A percentile compares a stretch with the other conserved stretches of the same genome.
Conservation (phyloP, 2,329 filamentous ascomycete genomes). For the Trichoderma afroharzianum region DNA sequence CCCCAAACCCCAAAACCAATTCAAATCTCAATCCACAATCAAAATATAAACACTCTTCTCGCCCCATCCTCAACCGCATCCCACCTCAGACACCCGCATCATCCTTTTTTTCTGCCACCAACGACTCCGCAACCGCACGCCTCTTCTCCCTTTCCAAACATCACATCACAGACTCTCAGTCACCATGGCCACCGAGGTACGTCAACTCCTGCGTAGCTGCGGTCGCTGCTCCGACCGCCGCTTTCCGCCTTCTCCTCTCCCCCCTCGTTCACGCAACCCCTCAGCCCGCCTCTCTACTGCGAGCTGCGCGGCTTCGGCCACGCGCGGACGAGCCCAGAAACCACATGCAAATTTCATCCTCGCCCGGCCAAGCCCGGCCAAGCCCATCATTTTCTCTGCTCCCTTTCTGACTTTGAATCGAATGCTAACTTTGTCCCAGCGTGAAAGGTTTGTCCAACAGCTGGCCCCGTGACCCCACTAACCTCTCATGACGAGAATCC, state of each 20-base stretch:
- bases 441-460: conserved; percentile 60
- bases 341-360: not conserved
- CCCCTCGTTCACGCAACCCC: conserved; percentile 26
- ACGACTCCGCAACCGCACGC: conserved; percentile 15
- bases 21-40: conserved; percentile 28
- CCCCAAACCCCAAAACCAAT: conserved; percentile 20
- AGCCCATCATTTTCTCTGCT: conserved; percentile 13
- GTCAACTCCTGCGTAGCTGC: conserved; percentile 16
- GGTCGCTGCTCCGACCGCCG: conserved; percentile 20
- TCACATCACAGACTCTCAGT: conserved; percentile 14
- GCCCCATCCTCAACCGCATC: conserved; percentile 25
- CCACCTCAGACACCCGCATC: conserved; percentile 25
- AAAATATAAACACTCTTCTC: conserved; percentile 33
- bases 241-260: conserved; percentile 24
- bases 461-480: conserved; percentile 18
- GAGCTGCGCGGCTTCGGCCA: conserved; percentile 9
- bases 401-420: not conserved
- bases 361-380: conserved; percentile 7
- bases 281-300: conserved; percentile 23
- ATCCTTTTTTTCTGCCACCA: conserved; percentile 21
- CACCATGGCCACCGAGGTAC: conserved; percentile 36
- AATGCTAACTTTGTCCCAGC: conserved; percentile 48
- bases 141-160: conserved; percentile 6
- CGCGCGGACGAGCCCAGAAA: not conserved
- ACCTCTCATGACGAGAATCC: conserved; percentile 13